Conservation (phyloP, 257 asterid species). For the Paulownia fortunei region DNA sequence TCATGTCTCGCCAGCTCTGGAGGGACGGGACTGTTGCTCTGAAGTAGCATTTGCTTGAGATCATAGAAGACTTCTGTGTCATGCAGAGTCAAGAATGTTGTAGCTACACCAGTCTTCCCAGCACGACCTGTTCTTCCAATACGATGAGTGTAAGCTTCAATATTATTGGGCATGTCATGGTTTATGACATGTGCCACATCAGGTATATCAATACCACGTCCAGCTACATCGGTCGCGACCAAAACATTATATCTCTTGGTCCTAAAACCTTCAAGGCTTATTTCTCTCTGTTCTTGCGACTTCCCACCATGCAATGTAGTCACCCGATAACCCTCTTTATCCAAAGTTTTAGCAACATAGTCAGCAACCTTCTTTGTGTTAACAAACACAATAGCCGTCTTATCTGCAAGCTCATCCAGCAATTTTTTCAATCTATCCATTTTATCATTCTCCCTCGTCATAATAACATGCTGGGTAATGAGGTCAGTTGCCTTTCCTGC, state of each 20-base stretch:
- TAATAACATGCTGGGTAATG: conserved; percentile 57
- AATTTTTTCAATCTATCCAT: conserved; percentile 53
- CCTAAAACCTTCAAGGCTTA: conserved; percentile 67
- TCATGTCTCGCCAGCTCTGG: conserved; percentile 59
- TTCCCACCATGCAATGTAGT: conserved; percentile 78
- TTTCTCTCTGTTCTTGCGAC: conserved; percentile 67
- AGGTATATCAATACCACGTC: too few relatives aligned
- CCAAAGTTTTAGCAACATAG: conserved; percentile 51
- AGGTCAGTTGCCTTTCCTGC: conserved; percentile 69
- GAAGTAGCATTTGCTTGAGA: conserved; percentile 66
- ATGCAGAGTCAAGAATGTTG: conserved; percentile 66
- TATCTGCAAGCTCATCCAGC: conserved; percentile 62
- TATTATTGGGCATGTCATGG: conserved; percentile 61
- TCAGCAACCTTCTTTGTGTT: conserved; percentile 63
- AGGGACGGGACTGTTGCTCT: conserved; percentile 60
- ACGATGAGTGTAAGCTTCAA: conserved; percentile 69
- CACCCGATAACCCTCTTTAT: conserved; percentile 54
- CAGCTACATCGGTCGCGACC: too few relatives aligned
- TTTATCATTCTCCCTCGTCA: conserved; percentile 62
- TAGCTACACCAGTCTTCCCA: conserved; percentile 70
- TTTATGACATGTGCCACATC: conserved; percentile 70
- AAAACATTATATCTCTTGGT: conserved; percentile 59
- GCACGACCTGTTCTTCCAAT: conserved; percentile 76
- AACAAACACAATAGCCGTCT: conserved; percentile 66
- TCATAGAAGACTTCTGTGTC: conserved; percentile 67